A percentile compares a stretch with the other conserved stretches of the same genome.
Conservation (phyloP, 306 rosid species). For the Morella rubra region DNA sequence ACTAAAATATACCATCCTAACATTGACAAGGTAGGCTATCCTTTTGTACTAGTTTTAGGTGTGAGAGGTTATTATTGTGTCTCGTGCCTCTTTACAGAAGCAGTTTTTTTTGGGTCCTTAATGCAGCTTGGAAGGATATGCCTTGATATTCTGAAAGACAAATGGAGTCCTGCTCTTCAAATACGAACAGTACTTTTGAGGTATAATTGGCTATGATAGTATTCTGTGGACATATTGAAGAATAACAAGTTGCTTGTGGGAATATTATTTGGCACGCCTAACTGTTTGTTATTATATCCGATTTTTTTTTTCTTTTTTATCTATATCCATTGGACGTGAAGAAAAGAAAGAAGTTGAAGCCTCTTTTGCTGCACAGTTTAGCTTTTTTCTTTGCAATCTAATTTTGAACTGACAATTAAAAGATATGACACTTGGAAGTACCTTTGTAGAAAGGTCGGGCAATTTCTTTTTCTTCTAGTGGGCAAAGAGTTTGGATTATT, state of each 20-base stretch:
- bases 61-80: not conserved
- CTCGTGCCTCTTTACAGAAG: slow-evolving; percentile 15
- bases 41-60: slow-evolving; percentile 6
- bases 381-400: not conserved
- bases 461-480: not conserved
- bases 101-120: not conserved
- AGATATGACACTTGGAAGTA: not conserved
- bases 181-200: slow-evolving; percentile 91
- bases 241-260: slow-evolving; percentile 13
- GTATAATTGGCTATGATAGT: slow-evolving; percentile 35
- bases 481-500: not conserved
- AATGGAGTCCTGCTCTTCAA: slow-evolving; percentile 93
- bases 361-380: not conserved
- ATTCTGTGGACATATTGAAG: not conserved
- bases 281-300: not conserved
- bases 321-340: not conserved
- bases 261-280: slow-evolving; percentile 1
- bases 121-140: slow-evolving; percentile 90
- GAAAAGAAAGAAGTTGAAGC: not conserved
- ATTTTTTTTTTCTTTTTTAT: not conserved
- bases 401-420: not conserved
- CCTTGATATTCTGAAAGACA: slow-evolving; percentile 89
- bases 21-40: slow-evolving; percentile 79
- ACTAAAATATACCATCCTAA: slow-evolving; percentile 97
- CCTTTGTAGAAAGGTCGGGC: not conserved